Evolutionary conservation across 768 basidiomycete species (phyloP).

Genomic region (Trametes maxima): DNA sequence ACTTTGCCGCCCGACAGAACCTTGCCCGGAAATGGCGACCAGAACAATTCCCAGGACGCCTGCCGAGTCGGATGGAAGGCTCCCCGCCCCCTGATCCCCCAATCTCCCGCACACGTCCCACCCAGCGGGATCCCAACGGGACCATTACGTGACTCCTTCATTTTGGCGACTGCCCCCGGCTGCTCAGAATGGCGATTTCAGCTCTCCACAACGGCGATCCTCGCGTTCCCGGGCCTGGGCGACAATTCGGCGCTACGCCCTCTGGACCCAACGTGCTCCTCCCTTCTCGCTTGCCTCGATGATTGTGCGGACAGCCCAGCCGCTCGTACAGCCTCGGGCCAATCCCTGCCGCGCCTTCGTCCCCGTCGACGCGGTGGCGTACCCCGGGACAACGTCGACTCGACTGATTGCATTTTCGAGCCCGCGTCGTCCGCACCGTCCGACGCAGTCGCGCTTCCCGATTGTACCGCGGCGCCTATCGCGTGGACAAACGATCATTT

Average conservation of each 20-base stretch:
- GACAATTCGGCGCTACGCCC: not conserved
- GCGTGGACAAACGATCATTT: not conserved
- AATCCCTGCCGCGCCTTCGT: not conserved
- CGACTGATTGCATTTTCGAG: not conserved
- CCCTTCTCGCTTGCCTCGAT: conserved; percentile 11
- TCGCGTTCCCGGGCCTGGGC: not conserved
- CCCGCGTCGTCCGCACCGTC: not conserved
- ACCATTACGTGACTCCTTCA: conserved; percentile 1
- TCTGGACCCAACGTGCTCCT: not conserved
- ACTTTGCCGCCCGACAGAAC: conserved; percentile 11
- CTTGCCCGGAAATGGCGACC: conserved; percentile 2
- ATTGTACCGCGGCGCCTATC: conserved; percentile 3
- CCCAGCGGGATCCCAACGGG: not conserved
- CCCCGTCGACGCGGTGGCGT: not conserved
- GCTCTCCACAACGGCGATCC: not conserved
- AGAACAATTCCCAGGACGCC: conserved; percentile 4
- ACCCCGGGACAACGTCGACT: not conserved
- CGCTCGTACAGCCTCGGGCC: not conserved
- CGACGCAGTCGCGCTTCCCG: not conserved
- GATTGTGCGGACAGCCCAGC: conserved; percentile 7
- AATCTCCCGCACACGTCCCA: conserved; percentile 1
- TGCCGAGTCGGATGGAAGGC: conserved; percentile 12
- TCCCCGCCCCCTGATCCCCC: not conserved
- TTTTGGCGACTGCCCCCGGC: not conserved
- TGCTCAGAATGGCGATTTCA: not conserved